phyloP scores from a whole-genome alignment of 768 basidiomycete species.

The Boletus fagicola region DNA sequence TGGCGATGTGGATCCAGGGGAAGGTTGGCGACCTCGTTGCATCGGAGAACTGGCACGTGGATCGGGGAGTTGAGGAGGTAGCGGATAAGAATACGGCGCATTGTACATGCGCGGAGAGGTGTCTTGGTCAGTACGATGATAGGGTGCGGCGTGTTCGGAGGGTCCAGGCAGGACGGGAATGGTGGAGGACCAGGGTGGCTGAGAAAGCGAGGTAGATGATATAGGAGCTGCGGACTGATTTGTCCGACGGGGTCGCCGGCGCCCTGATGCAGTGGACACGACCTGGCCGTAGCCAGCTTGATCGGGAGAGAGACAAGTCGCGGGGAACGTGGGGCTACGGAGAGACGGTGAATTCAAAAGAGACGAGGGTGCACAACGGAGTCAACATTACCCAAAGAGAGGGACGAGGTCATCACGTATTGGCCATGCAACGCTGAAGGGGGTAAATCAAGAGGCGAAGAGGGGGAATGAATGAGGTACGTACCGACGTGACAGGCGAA shows the following conservation, averaged over 20 bases:
- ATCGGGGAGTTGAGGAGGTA: slow-evolving; percentile 29
- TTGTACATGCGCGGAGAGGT: slow-evolving; percentile 27
- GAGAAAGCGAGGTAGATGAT: slow-evolving; percentile 30
- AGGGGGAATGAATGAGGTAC: slow-evolving; percentile 28
- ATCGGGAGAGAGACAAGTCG: slow-evolving; percentile 79
- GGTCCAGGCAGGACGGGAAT: slow-evolving; percentile 36
- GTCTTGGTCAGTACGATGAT: slow-evolving; percentile 27
- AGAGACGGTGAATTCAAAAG: slow-evolving; percentile 19
- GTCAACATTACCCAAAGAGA: slow-evolving; percentile 69
- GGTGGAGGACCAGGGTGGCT: slow-evolving; percentile 49
- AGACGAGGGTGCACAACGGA: neutral
- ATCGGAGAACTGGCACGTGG: slow-evolving; percentile 31
- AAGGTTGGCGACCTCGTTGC: slow-evolving; percentile 30
- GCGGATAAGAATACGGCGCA: slow-evolving; percentile 31
- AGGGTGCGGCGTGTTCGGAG: slow-evolving; percentile 20
- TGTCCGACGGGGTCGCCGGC: slow-evolving; percentile 58
- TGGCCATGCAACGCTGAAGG: slow-evolving; percentile 75
- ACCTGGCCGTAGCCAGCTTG: slow-evolving; percentile 87
- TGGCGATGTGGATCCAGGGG: slow-evolving; percentile 27
- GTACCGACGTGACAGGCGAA: slow-evolving; percentile 75
- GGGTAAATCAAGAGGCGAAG: slow-evolving; percentile 13
- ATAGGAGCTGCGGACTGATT: slow-evolving; percentile 40
- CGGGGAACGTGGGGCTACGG: slow-evolving; percentile 76
- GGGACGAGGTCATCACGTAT: slow-evolving; percentile 85
- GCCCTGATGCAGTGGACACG: slow-evolving; percentile 56